Evolutionary conservation across 148 eudicot species (phyloP), one percentile per base, ranked within the genome.

Genomic region (Heliosperma pusillum): DNA sequence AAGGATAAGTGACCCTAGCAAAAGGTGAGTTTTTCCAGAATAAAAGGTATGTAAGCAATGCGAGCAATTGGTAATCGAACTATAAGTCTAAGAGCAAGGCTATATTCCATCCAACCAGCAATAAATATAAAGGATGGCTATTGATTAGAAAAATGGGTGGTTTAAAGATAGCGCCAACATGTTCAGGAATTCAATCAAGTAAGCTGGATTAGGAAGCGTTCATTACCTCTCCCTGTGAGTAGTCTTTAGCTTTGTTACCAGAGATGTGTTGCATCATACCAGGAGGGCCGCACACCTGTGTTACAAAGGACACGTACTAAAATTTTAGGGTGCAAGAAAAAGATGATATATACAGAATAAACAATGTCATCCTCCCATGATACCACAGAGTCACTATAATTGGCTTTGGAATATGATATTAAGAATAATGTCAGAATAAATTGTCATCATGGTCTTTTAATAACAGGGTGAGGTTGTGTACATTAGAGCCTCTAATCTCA

Each of bases 231-330:
- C 97, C 97, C 77, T 90, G 97, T 40, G 90, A 79, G 47, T 77
- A 55, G 76, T 87, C 89, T 72, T 88, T 86, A 13, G 89, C 89
- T 86, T 90, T 93, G 74, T 79, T 89, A 53, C 98, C 98, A 19
- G 93, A 90, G 62, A 93, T 69, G 77, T 89, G 93, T 12, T 84
- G 66, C 93, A 93, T 89, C 98, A 93, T 85, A 76, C 96, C 98
- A 74, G 93, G 96, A 40, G 98, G 98, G 20, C 96, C 98, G 58
- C 98, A 93, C 27, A 90, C 90, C 97, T 92, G 74, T 42, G 60
- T 60, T 66, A 64, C 22, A 26, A 84, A 40, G 36, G 26, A 1
- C 10, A 10, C 24, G 68, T 20, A 13, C 10, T 1, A 1, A 55
- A 20, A 1, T 10, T 10, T 33, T 20, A 4, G 71, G 53, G 21